Base-by-base conservation (phyloP, 2,329 filamentous ascomycete species). In the Endothia cerciana region DNA sequence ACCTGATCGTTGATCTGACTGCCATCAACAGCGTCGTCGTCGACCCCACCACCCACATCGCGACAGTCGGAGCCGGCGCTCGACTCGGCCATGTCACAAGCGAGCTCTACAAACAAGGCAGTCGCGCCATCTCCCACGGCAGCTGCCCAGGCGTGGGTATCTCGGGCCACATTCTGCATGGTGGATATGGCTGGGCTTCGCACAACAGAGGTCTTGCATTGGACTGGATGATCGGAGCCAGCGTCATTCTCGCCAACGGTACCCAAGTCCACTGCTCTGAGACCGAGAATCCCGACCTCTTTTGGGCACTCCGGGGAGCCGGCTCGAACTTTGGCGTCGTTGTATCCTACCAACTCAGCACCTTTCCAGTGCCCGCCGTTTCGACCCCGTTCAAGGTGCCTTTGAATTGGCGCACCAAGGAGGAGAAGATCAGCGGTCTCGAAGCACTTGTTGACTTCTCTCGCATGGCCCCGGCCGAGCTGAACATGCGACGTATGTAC, bases 61-160 rank as follows among this genome's bases (percentile, higher is more conserved):
- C 78, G 0, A 77, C 74, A 28, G 77, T 83, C 17, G 79, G 84
- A 62, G 80, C 80, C 15, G 85, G 85, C 22, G 79, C 83, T 0
- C 75, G 83, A 11, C 74, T 87, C 2, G 85, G 84, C 0, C 79
- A 82, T 60, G 76, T 83, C 7, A 80, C 79, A 0, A 72, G 67
- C 4, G 76, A 80, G 67, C 71, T 83, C 4, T 78, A 76, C 59
- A 71, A 72, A 19, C 75, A 81, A 60, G 77, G 76, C 0, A 70
- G 66, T 69, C 80, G 72, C 17, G 82, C 79, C 2, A 74, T 86
- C 4, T 75, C 80, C 33, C 83, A 85, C 59, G 83, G 83, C n/a
- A 83, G 82, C 1, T 85, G 83, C 68, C 82, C 83, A 3, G 81
- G 79, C 3, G 79, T 81, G 43, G 79, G 79, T 2, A 71, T 79